Percentiles rank a stretch among this genome's conserved stretches.
Evolutionary conservation across 2,329 filamentous ascomycete genomes (phyloP).

Genomic region (Rutstroemia sp.): DNA sequence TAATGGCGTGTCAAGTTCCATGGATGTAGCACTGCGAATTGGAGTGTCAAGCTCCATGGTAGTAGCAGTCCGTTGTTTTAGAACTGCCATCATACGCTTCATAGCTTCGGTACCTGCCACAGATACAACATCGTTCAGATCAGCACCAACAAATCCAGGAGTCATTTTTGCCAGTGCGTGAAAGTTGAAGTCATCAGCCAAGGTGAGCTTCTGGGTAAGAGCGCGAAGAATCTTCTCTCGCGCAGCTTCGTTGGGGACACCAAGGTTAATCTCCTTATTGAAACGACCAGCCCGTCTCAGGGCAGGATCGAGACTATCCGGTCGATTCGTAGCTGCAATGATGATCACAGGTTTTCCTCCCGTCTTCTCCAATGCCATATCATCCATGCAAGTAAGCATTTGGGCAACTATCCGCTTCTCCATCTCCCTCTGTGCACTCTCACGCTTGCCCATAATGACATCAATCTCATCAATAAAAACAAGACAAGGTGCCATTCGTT

Average conservation of each 20-base stretch:
- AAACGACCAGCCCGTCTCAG: slow-evolving; percentile 70
- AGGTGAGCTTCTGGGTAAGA: slow-evolving; percentile 56
- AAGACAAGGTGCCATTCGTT: slow-evolving; percentile 76
- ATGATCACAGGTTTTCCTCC: slow-evolving; percentile 79
- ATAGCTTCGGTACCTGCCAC: slow-evolving; percentile 32
- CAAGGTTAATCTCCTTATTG: slow-evolving; percentile 77
- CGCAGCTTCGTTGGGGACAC: slow-evolving; percentile 72
- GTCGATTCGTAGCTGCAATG: slow-evolving; percentile 82
- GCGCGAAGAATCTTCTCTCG: slow-evolving; percentile 72
- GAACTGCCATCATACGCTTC: slow-evolving; percentile 30
- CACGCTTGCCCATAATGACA: slow-evolving; percentile 78
- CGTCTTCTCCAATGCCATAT: slow-evolving; percentile 63
- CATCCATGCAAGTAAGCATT: slow-evolving; percentile 80
- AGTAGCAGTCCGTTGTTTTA: slow-evolving; percentile 24
- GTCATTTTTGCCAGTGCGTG: slow-evolving; percentile 70
- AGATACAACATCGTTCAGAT: slow-evolving; percentile 60
- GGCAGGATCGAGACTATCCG: slow-evolving; percentile 77
- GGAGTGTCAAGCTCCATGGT: slow-evolving; percentile 29
- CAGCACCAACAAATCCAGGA: slow-evolving; percentile 87
- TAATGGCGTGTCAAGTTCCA: slow-evolving; percentile 27
- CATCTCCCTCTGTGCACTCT: slow-evolving; percentile 79
- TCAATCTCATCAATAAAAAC: slow-evolving; percentile 93
- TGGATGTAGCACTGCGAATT: slow-evolving; percentile 16
- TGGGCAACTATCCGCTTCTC: slow-evolving; percentile 81
- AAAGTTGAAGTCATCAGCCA: slow-evolving; percentile 68